A percentile compares a stretch with the other conserved stretches of the same genome.
Conservation (phyloP, 208 protist genomes). For the Crithidia brevicula region DNA sequence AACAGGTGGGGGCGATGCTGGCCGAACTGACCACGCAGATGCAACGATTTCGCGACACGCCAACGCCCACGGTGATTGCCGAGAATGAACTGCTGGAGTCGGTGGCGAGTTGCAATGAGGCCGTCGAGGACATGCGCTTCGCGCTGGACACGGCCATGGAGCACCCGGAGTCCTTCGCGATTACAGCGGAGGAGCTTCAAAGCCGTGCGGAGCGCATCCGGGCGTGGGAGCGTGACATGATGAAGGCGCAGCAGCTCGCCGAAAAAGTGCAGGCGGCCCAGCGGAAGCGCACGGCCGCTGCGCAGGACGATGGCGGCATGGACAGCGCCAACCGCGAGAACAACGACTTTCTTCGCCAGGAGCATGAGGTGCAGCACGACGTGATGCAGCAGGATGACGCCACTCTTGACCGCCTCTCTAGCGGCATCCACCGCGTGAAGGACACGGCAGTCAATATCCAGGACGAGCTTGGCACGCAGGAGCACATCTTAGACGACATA, state of each 20-base stretch:
- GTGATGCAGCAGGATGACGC: conserved; percentile 71
- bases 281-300: conserved; percentile 39
- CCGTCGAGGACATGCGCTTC: conserved; percentile 81
- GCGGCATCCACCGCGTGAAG: conserved; percentile 68
- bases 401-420: conserved; percentile 70
- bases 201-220: conserved; percentile 64
- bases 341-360: conserved; percentile 70
- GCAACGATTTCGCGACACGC: conserved; percentile 52
- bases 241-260: conserved; percentile 61
- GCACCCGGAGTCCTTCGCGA: conserved; percentile 78
- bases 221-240: conserved; percentile 76
- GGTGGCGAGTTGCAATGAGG: conserved; percentile 64
- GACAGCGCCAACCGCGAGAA: conserved; percentile 46
- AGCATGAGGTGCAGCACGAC: conserved; percentile 63
- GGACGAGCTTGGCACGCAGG: conserved; percentile 85
- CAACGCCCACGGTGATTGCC: conserved; percentile 62
- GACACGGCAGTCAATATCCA: conserved; percentile 75
- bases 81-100: conserved; percentile 75
- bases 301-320: conserved; percentile 21
- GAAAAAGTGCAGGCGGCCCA: conserved; percentile 54
- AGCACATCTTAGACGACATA: conserved; percentile 77
- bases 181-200: conserved; percentile 76
- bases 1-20: conserved; percentile 74
- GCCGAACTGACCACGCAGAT: conserved; percentile 62
- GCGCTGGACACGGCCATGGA: conserved; percentile 79